Base-by-base conservation (phyloP, 192 early-diverging fungal species). In the Backusella morwellensis region DNA sequence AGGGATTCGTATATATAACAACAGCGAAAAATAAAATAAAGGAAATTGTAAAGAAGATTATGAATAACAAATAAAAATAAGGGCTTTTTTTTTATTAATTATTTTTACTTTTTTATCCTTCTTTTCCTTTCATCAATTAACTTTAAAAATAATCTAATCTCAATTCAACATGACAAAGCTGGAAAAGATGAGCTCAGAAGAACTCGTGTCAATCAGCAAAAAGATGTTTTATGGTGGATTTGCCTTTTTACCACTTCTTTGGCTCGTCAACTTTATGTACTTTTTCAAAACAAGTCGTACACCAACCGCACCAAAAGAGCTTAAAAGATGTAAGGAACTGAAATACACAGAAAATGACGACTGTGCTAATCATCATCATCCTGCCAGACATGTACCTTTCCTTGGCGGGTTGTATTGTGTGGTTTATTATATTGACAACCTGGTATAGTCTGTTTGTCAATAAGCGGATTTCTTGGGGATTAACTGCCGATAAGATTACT, bases 241-340 rank as follows among this genome's bases (percentile, higher is more conserved):
- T 70, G 74, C 77, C 17, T 83, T 88, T 54, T 78, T 92, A 12
- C 92, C 92, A 1, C 87, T 90, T 71, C 81, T 93, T 47, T 93
- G 92, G 92, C 80, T 93, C 14, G 85, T 93, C 50, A 93, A 93
- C 76, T 82, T 89, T 71, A 78, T 92, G 23, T 91, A 93, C 73
- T 79, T 93, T 66, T 92, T 87, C 78, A 87, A 87, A 15, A 84
- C 83, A 4, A 59, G 36, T 29, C 73, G 54, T 35, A 32, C 66
- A 35, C 68, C 73, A 11, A 75, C 72, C 3, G 47, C 88, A 50
- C 80, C 81, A 68, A 77, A 74, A n/a, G 77, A 82, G 47, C 82
- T 93, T 12, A 75, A 81, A 12, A 80, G 81, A 63, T 90, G 92
- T 92, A 88, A 81, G 87, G 68, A 9, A 29, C 23, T 19, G 1